A percentile compares a stretch with the other conserved stretches of the same genome.
These are phyloP conservation scores for Tricholoma terreum DNA, from an alignment of 768 basidiomycete species.

Conservation along the genomic window DNA sequence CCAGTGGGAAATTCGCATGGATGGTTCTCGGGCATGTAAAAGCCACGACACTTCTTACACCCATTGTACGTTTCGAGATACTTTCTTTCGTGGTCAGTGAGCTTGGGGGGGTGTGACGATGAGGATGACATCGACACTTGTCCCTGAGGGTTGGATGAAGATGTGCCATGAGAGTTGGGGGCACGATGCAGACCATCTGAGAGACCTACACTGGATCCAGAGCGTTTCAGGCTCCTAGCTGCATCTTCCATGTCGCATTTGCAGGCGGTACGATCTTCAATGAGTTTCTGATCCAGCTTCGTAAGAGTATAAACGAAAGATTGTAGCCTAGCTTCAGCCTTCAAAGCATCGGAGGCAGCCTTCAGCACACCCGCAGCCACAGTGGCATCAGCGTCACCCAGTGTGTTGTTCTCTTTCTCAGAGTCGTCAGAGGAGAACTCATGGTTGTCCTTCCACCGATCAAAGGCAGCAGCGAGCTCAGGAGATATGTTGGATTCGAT, in stretches of 20 bases:
- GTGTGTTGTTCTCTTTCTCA: not conserved
- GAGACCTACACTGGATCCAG: not conserved
- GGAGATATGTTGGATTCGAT: too few species aligned
- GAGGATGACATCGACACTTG: not conserved
- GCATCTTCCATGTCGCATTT: not conserved
- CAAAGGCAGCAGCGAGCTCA: too few species aligned
- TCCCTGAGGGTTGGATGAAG: not conserved
- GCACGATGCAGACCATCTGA: not conserved
- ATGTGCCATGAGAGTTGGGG: not conserved
- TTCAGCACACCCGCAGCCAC: not conserved
- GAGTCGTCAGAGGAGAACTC: not conserved
- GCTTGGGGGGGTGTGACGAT: not conserved
- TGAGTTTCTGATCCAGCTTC: too few species aligned
- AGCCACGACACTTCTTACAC: not conserved
- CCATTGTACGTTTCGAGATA: too few species aligned
- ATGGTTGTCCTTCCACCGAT: not conserved
- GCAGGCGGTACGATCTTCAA: not conserved
- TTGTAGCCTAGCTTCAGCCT: too few species aligned
- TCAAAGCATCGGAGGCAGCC: too few species aligned
- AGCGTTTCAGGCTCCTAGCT: not conserved
- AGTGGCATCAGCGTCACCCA: not conserved
- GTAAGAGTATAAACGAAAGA: too few species aligned
- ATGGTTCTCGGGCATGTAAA: not conserved
- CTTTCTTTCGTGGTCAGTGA: too few species aligned
- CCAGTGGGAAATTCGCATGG: not conserved